phyloP scores from a whole-genome alignment of 805 yeast species.

The Deakozyma indianensis region DNA sequence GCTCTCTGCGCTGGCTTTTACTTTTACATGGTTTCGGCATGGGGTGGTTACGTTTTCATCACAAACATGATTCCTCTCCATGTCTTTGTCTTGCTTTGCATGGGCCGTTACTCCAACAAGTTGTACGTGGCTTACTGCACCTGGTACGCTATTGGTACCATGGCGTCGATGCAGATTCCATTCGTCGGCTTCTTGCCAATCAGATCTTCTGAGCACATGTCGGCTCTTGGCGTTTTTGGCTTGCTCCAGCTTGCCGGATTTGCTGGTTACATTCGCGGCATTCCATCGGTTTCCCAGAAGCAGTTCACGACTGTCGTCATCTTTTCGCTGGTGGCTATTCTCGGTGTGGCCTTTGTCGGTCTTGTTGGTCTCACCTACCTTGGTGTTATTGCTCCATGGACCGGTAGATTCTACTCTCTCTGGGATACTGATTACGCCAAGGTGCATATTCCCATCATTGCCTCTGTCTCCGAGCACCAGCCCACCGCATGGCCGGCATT shows the following conservation, averaged over 20 bases:
- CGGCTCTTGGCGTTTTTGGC: slow-evolving; percentile 95
- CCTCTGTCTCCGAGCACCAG: slow-evolving; percentile 98
- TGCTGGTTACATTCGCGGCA: slow-evolving; percentile 65
- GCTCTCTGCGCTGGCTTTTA: slow-evolving; percentile 74
- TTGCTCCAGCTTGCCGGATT: slow-evolving; percentile 79
- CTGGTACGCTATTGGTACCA: slow-evolving; percentile 95
- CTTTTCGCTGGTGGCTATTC: slow-evolving; percentile 42
- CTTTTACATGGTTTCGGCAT: slow-evolving; percentile 97
- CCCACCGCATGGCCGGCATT: slow-evolving; percentile 99
- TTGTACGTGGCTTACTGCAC: slow-evolving; percentile 86
- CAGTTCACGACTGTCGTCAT: slow-evolving; percentile 43
- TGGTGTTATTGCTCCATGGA: slow-evolving; percentile 98
- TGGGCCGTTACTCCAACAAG: slow-evolving; percentile 85
- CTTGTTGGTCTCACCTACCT: slow-evolving; percentile 69
- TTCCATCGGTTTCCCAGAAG: slow-evolving; percentile 41
- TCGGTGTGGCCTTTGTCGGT: slow-evolving; percentile 51
- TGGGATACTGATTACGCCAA: slow-evolving; percentile 98
- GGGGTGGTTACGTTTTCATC: slow-evolving; percentile 99
- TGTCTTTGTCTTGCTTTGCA: slow-evolving; percentile 72
- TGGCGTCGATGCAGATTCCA: slow-evolving; percentile 98
- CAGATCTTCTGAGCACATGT: slow-evolving; percentile 96
- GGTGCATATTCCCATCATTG: slow-evolving; percentile 95
- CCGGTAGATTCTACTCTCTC: slow-evolving; percentile 94
- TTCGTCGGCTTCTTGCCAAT: slow-evolving; percentile 96
- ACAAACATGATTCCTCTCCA: slow-evolving; percentile 95